Conservation (phyloP, 2,329 filamentous ascomycete genomes). For the Ophiostoma angusticollis region DNA sequence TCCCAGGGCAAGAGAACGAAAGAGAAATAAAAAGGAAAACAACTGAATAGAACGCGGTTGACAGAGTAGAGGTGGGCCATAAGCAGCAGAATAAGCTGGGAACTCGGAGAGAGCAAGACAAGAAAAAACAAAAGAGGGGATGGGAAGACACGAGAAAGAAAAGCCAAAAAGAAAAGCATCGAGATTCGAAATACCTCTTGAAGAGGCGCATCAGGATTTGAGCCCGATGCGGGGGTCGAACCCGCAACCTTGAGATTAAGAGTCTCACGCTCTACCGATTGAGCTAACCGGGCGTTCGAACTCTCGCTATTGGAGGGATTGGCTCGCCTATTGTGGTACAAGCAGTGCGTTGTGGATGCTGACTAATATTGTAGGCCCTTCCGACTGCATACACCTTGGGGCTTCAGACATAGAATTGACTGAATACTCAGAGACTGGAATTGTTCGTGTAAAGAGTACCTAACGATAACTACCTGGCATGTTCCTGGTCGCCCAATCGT, state of each 20-base stretch:
- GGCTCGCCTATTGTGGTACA: background rate
- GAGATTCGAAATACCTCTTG: slow-evolving; percentile 7
- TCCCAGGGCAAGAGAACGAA: background rate
- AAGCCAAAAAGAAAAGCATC: background rate
- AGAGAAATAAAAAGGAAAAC: background rate
- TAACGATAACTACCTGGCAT: too few species aligned
- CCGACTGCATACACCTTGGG: too few species aligned
- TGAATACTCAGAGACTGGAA: too few species aligned
- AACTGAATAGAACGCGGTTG: background rate
- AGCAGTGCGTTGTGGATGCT: too few species aligned
- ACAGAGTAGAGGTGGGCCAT: too few species aligned
- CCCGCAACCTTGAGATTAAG: slow-evolving; percentile 33
- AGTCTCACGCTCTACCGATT: slow-evolving; percentile 65
- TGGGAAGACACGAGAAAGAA: background rate
- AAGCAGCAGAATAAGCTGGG: background rate
- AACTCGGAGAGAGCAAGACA: background rate
- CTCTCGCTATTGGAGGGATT: background rate
- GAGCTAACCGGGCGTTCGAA: slow-evolving; percentile 42
- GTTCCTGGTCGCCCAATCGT: too few species aligned
- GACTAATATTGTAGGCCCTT: too few species aligned
- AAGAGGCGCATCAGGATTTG: slow-evolving; percentile 25
- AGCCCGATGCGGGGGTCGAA: slow-evolving; percentile 35
- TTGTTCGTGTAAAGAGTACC: too few species aligned
- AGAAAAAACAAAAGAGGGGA: background rate
- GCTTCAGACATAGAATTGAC: too few species aligned